Percentiles rank a stretch among this genome's conserved stretches.
Evolutionary conservation across 2,329 filamentous ascomycete species (phyloP).

Genomic region (Tolypocladium album): DNA sequence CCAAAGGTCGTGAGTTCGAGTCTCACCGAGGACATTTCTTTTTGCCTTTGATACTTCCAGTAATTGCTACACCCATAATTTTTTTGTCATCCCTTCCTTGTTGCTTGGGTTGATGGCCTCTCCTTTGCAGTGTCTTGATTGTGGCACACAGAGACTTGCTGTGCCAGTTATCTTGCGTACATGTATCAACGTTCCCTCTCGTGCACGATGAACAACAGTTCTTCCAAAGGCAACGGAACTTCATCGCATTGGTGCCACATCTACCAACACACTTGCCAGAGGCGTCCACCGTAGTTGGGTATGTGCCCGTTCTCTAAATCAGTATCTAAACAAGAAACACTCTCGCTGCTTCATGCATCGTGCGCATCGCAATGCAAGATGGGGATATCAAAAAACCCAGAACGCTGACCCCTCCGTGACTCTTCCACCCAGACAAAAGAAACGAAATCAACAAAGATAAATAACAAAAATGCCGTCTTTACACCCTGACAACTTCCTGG

Average conservation of each 20-base stretch:
- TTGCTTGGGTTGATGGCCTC: too few relatives aligned
- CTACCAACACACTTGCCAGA: neutral
- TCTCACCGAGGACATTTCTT: conserved; percentile 29
- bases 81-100: too few relatives aligned
- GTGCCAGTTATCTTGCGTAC: too few relatives aligned
- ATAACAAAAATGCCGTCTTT: neutral
- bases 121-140: too few relatives aligned
- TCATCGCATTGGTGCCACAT: neutral
- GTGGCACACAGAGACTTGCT: too few relatives aligned
- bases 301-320: neutral
- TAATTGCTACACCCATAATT: too few relatives aligned
- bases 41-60: too few relatives aligned
- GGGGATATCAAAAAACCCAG: neutral
- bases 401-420: neutral
- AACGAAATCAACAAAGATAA: neutral
- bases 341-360: neutral
- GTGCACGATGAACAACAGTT: neutral
- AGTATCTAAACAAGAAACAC: neutral
- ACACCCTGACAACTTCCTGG: conserved; percentile 35
- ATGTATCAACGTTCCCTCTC: too few relatives aligned
- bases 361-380: neutral
- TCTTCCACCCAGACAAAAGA: neutral
- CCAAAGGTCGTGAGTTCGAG: conserved; percentile 41
- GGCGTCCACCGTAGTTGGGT: neutral
- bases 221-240: neutral